Evolutionary conservation across 106 monocot genomes (phyloP).

Genomic region (Platanthera zijinensis): DNA sequence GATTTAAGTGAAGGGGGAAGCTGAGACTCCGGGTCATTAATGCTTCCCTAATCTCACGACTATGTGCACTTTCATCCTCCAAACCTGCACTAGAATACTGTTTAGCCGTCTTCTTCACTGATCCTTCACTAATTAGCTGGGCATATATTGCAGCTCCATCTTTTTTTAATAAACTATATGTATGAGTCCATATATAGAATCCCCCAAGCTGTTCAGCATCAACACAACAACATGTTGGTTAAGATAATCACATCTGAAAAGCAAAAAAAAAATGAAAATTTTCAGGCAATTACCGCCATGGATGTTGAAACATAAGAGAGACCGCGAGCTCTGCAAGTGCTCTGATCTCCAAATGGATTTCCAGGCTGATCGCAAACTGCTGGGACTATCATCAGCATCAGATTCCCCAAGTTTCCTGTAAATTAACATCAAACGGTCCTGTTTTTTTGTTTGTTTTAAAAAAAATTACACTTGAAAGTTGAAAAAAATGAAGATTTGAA

Average conservation of each 20-base stretch:
- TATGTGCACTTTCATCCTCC: neutral
- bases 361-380: constrained; percentile 43
- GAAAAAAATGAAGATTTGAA: too few relatives aligned
- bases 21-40: neutral
- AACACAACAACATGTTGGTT: neutral
- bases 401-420: constrained; percentile 62
- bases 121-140: neutral
- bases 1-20: neutral
- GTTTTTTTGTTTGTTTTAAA: too few relatives aligned
- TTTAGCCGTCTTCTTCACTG: neutral
- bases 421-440: neutral
- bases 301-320: constrained; percentile 69
- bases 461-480: too few relatives aligned
- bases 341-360: constrained; percentile 49
- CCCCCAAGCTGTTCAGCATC: constrained; percentile 45
- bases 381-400: constrained; percentile 49
- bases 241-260: too few relatives aligned
- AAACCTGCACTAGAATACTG: neutral
- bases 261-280: too few relatives aligned
- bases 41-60: constrained; percentile 1
- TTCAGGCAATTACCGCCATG: constrained; percentile 42
- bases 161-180: constrained; percentile 43
- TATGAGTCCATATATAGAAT: constrained; percentile 60
- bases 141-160: constrained; percentile 1
- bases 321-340: constrained; percentile 27